Conservation (phyloP, 352 stramenopile genomes). For the Phytopythium helicoides region DNA sequence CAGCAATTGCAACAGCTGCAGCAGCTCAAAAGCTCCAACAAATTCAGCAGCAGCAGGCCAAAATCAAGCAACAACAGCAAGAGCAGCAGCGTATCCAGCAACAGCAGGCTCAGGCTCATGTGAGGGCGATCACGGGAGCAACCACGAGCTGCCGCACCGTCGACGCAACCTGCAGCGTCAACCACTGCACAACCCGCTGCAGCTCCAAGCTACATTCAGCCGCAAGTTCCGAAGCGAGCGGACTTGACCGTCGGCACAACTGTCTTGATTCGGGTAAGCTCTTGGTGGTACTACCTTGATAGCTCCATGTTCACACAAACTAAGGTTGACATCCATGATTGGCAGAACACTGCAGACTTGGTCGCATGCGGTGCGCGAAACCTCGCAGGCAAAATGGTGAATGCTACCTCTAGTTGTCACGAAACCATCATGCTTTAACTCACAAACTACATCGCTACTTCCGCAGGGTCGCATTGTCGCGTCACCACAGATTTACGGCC, state of each 20-base stretch:
- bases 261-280: constrained; percentile 66
- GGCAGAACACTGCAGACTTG: constrained; percentile 66
- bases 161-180: neutral
- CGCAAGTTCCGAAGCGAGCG: constrained; percentile 32
- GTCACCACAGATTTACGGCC: constrained; percentile 68
- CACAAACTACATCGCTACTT: neutral
- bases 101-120: neutral
- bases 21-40: constrained; percentile 1
- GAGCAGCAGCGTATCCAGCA: constrained; percentile 1
- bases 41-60: neutral
- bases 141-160: neutral
- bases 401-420: neutral
- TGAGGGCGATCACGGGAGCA: neutral
- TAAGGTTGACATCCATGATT: neutral
- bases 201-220: constrained; percentile 5
- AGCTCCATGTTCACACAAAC: neutral
- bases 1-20: constrained; percentile 14
- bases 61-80: neutral
- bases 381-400: constrained; percentile 63
- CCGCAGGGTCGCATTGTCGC: constrained; percentile 70
- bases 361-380: constrained; percentile 73
- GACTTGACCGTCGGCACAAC: constrained; percentile 64
- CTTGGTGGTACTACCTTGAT: neutral
- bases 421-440: neutral
- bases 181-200: constrained; percentile 1